Evolutionary conservation across 805 yeast genomes (phyloP).

Genomic region (Candida vartiovaarae): DNA sequence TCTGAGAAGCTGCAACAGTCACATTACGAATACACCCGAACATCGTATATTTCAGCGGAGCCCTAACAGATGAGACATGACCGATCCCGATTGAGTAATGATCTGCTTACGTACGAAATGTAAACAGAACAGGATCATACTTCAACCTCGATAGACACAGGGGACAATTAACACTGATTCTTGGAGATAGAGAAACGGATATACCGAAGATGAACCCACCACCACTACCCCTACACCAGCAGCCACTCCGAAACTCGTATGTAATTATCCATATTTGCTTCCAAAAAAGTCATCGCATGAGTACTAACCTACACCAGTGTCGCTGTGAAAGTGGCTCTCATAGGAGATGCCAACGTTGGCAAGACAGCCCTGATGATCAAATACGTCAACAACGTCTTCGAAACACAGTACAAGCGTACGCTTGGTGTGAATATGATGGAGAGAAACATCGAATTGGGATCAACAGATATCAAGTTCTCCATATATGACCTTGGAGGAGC

Average conservation of each 20-base stretch:
- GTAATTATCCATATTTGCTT: constrained; percentile 1
- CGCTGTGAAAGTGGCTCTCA: constrained; percentile 79
- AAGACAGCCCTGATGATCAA: constrained; percentile 95
- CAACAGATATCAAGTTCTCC: constrained; percentile 83
- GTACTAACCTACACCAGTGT: constrained; percentile 26
- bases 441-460: constrained; percentile 72
- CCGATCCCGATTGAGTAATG: not conserved
- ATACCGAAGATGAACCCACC: constrained; percentile 9
- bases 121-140: no score
- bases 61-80: no score
- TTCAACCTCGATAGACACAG: no score
- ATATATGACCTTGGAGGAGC: constrained; percentile 98
- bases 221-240: constrained; percentile 17
- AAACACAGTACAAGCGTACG: constrained; percentile 88
- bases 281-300: not conserved
- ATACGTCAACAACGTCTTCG: constrained; percentile 91
- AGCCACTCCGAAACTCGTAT: constrained; percentile 16
- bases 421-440: constrained; percentile 95
- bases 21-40: not conserved
- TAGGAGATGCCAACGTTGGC: constrained; percentile 95
- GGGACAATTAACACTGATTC: no score
- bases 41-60: not conserved
- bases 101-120: no score
- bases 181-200: no score
- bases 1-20: not conserved